Evolutionary conservation across 305 asterid species (phyloP), one percentile per base, ranked within the genome.

Genomic region (Fraxinus latifolia): DNA sequence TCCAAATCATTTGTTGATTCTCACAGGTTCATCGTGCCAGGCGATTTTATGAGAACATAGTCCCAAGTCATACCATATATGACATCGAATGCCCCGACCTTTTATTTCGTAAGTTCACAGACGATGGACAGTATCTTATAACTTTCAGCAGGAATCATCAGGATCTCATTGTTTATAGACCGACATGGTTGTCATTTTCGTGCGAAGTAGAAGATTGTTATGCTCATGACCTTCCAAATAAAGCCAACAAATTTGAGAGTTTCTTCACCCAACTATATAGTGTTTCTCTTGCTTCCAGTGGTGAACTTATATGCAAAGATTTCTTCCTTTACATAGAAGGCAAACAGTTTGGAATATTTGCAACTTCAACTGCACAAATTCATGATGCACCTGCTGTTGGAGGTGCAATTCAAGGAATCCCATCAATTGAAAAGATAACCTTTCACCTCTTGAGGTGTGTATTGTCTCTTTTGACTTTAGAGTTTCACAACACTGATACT

Each of bases 41-140:
- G 76, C 88, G 94, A 80, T 96, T 94, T 89, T 96, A 96, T 44
- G 97, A 96, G 87, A 94, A 94, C 86, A 90, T 94, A 83, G 98
- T 94, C 80, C 99, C 99, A 62, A 83, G 92, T 86, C 86, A 92
- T 87, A 96, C 99, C 3, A 74, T 93, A 78, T 94, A 86, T 77
- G 98, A 96, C 81, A 88, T 94, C 50, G 95, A 94, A 77, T 96
- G 99, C 88, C 99, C 99, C 0, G 98, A 94, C 87, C 86, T 90
- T 78, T 90, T 93, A 70, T 93, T 96, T 78, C 97, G 99, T 85
- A 96, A 94, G 91, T 96, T 96, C 94, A 93, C 97, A 8, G 99
- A 96, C 36, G 99, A 96, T 74, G 99, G 99, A 34, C 93, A 83
- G 87, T 96, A 88, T 88, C 95, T 94, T 84, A 86, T 96, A 86